Base-by-base conservation (phyloP, 805 yeast species). In the Kuraishia molischiana region DNA sequence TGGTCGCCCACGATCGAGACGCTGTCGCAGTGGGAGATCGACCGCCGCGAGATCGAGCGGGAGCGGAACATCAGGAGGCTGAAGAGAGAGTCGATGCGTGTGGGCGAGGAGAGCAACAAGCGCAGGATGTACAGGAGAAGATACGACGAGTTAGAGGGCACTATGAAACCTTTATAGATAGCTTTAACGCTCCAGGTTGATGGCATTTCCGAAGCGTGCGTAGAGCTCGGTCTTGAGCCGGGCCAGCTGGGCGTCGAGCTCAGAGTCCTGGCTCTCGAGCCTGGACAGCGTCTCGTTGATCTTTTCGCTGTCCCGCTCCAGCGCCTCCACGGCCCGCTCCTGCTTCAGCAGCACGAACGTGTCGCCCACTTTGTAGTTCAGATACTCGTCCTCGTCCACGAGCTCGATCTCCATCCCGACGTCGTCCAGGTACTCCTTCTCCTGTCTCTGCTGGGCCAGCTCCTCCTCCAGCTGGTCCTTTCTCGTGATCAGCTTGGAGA, bases 1-100 rank as follows among this genome's bases (percentile, higher is more conserved):
- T 92, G 96, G 94, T 79, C 80, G 38, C 98, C 98, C 20, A 70
- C 77, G 32, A 81, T 90, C 5, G 97, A 90, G 58, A 74, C 77
- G 11, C 68, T 92, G 41, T 78, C 92, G 2, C 89, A 85, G 38
- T 86, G 89, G 74, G 98, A 92, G 58, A 85, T 92, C 40, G 97
- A 90, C 54, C 81, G 82, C 61, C 73, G 97, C 47, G 97, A 92
- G 55, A 86, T 87, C 48, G 98, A 92, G 60, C 78, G 94, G 52
- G 96, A 89, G 49, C 73, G 97, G 58, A 87, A 84, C 54, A 69
- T 86, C 43, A 75, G 98, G 59, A 77, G 98, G 53, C 68, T 89
- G 53, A 90, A 94, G 66, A 77, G 98, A 60, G 97, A 92, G 55
- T 79, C 87, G 8, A 78, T 85, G 65, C 66, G 86, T 74, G 82